phyloP scores from a whole-genome alignment of 345 rosid genomes.

The Raphanus sativus region DNA sequence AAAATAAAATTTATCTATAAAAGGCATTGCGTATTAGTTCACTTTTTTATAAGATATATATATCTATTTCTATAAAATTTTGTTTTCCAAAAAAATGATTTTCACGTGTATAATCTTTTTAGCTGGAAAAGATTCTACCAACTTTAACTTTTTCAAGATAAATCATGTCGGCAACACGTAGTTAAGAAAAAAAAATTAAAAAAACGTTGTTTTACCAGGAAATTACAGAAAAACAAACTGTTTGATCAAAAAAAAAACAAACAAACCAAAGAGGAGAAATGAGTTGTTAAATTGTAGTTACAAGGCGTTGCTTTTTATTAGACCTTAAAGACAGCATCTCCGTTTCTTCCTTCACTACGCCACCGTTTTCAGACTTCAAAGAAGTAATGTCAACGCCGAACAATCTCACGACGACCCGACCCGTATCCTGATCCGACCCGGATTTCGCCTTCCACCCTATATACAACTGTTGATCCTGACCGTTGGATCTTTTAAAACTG shows the following conservation, averaged over 20 bases:
- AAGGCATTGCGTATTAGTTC: too few relatives aligned
- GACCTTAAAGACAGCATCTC: conserved; percentile 53
- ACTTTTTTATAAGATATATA: too few relatives aligned
- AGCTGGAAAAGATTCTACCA: background rate
- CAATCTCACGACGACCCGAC: conserved; percentile 58
- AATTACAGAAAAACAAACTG: conserved; percentile 16
- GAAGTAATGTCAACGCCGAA: conserved; percentile 50
- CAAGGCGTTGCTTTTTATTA: conserved; percentile 71
- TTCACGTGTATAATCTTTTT: background rate
- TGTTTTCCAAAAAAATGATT: background rate
- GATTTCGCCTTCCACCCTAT: conserved; percentile 56
- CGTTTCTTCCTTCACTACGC: conserved; percentile 50
- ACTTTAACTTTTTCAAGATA: background rate
- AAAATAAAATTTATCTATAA: too few relatives aligned
- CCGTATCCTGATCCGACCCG: conserved; percentile 34
- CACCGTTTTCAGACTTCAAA: conserved; percentile 35
- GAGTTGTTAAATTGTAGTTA: conserved; percentile 40
- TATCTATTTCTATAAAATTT: background rate
- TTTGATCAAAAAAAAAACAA: too few relatives aligned
- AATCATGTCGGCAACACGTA: background rate
- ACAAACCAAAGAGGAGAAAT: background rate
- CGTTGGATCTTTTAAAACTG: conserved; percentile 75
- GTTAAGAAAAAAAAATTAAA: background rate
- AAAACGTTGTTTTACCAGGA: background rate
- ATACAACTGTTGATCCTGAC: conserved; percentile 61